Conservation (phyloP, 169 alveolate species). For the Plasmodium malariae region DNA sequence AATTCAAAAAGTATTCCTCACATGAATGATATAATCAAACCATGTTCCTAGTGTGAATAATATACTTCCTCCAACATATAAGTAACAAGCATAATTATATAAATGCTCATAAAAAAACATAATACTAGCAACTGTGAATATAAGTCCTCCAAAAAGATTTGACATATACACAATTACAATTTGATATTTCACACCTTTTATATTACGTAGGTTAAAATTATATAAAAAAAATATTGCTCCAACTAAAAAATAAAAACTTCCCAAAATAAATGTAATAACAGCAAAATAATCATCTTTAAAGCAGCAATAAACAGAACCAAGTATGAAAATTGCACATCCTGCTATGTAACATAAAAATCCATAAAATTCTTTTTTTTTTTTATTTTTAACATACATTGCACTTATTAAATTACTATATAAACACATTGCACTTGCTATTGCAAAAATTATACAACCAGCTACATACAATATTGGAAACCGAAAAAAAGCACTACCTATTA, state of each 20-base stretch:
- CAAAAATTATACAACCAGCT: slow-evolving; percentile 63
- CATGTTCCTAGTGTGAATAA: slow-evolving; percentile 54
- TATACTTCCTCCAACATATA: slow-evolving; percentile 51
- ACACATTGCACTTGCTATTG: slow-evolving; percentile 50
- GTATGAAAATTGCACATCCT: slow-evolving; percentile 32
- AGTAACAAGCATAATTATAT: slow-evolving; percentile 28
- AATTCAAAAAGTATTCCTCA: not conserved
- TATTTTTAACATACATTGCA: not conserved
- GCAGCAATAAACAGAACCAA: slow-evolving; percentile 53
- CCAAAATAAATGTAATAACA: slow-evolving; percentile 22
- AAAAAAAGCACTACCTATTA: slow-evolving; percentile 58
- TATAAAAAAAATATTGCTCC: slow-evolving; percentile 51
- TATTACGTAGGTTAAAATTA: not conserved
- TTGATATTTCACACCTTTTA: slow-evolving; percentile 24
- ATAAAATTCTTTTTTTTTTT: slow-evolving; percentile 21
- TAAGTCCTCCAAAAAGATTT: slow-evolving; percentile 48
- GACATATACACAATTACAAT: slow-evolving; percentile 27
- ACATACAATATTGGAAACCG: slow-evolving; percentile 15
- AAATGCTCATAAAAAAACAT: slow-evolving; percentile 20
- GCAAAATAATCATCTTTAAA: slow-evolving; percentile 42
- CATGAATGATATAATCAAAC: slow-evolving; percentile 37
- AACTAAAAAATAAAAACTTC: slow-evolving; percentile 43
- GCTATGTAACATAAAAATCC: slow-evolving; percentile 29
- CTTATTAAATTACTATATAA: slow-evolving; percentile 30
- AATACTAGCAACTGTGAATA: slow-evolving; percentile 56